These are phyloP conservation scores for Dictyostelium intermedium DNA, from an alignment of 78 protist species.

Conservation along the genomic window DNA sequence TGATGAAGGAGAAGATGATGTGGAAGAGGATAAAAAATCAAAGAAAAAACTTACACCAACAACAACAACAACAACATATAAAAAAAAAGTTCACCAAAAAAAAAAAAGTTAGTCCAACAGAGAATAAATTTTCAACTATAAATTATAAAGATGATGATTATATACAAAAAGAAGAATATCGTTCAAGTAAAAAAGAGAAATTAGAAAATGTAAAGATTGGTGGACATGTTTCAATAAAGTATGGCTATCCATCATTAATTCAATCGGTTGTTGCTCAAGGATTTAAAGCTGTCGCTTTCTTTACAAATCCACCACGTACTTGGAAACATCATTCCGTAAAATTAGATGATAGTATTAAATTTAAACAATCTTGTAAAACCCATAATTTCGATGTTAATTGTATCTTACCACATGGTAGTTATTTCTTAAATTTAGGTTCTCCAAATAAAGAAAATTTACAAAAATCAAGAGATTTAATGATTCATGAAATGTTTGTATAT, in stretches of 20 bases:
- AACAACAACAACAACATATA: not conserved
- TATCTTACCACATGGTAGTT: conserved; percentile 80
- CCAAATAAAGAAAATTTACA: conserved; percentile 16
- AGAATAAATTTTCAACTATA: not conserved
- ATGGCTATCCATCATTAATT: not conserved
- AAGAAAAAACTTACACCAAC: not conserved
- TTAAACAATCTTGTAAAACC: not conserved
- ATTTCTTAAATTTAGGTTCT: conserved; percentile 65
- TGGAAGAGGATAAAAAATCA: not conserved
- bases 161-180: not conserved
- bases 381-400: not conserved
- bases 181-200: conserved; percentile 8
- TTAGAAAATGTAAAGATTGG: conserved; percentile 30
- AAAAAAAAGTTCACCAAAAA: not conserved
- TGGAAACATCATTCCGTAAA: conserved; percentile 13
- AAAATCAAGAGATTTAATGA: conserved; percentile 27
- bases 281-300: conserved; percentile 51
- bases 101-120: not conserved
- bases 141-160: not conserved
- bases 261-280: not conserved
- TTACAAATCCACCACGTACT: conserved; percentile 23
- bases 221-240: conserved; percentile 1
- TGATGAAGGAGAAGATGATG: not conserved
- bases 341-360: not conserved
- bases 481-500: conserved; percentile 40